Evolutionary conservation across 2,329 filamentous ascomycete species (phyloP).

Genomic region (Cryphonectria naterciae): DNA sequence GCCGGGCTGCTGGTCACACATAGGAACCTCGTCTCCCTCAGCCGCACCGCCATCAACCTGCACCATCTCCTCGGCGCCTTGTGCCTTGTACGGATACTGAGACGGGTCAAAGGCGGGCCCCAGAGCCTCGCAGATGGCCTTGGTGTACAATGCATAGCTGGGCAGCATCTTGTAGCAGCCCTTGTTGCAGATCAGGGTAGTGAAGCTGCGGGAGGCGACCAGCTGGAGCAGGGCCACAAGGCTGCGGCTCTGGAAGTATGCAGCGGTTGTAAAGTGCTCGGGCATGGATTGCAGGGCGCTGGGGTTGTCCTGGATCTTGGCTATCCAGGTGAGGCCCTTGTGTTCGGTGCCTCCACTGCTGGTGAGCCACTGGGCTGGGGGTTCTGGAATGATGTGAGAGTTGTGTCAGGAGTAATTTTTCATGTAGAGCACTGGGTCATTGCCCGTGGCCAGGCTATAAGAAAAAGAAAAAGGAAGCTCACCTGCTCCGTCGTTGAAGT

Average conservation of each 20-base stretch:
- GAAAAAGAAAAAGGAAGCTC: not conserved
- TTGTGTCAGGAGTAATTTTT: not conserved
- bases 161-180: not conserved
- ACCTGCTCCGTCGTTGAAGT: not conserved
- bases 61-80: not conserved
- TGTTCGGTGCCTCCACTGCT: not conserved
- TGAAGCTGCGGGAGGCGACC: not conserved
- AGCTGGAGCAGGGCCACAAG: not conserved
- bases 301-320: not conserved
- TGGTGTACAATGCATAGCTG: not conserved
- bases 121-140: not conserved
- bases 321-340: not conserved
- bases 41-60: not conserved
- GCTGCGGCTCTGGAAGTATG: conserved; percentile 6
- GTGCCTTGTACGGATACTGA: not conserved
- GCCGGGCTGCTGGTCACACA: not conserved
- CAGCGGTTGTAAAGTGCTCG: not conserved
- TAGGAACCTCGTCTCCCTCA: not conserved
- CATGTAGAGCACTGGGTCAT: not conserved
- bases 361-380: not conserved
- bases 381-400: not conserved
- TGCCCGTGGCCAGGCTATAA: too few species aligned
- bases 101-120: not conserved
- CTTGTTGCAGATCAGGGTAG: conserved; percentile 1
- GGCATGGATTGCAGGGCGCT: not conserved